phyloP scores from a whole-genome alignment of 2,329 filamentous ascomycete genomes.

The Madurella fahalii region DNA sequence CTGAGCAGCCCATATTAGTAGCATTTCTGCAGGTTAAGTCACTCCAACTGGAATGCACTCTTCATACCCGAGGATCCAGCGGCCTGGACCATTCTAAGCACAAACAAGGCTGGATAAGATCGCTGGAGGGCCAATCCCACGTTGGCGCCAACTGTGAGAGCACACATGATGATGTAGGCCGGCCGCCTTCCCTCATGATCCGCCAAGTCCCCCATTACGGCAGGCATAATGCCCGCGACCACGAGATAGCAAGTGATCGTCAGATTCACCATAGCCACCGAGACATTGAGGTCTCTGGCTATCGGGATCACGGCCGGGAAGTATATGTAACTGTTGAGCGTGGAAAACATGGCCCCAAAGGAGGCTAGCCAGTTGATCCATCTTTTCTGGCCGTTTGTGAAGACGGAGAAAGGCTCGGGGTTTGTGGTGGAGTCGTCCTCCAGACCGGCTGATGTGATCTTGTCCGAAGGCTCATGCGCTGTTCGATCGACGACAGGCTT shows the following conservation, averaged over 20 bases:
- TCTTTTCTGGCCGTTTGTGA: no score
- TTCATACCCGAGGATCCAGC: no score
- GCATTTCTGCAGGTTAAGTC: no score
- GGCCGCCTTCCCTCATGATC: slow-evolving; percentile 52
- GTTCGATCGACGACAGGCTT: no score
- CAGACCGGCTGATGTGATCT: no score
- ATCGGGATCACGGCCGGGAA: slow-evolving; percentile 49
- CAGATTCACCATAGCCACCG: slow-evolving; percentile 42
- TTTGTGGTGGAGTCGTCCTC: no score
- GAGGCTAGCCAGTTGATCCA: no score
- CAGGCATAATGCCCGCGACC: slow-evolving; percentile 35
- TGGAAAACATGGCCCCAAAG: no score
- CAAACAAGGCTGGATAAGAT: slow-evolving; percentile 49
- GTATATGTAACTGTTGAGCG: no score
- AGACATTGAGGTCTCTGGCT: slow-evolving; percentile 45
- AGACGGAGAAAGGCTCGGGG: no score
- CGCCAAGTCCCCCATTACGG: slow-evolving; percentile 51
- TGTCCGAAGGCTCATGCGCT: no score
- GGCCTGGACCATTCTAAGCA: slow-evolving; percentile 56
- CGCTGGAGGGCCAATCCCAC: slow-evolving; percentile 48
- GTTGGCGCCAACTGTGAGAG: slow-evolving; percentile 51
- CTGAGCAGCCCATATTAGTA: background rate
- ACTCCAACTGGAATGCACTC: no score
- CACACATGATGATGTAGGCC: slow-evolving; percentile 50
- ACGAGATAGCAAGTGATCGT: slow-evolving; percentile 55